Evolutionary conservation across 2,329 filamentous ascomycete genomes (phyloP).

Genomic region (Paracamarosporium sp.): DNA sequence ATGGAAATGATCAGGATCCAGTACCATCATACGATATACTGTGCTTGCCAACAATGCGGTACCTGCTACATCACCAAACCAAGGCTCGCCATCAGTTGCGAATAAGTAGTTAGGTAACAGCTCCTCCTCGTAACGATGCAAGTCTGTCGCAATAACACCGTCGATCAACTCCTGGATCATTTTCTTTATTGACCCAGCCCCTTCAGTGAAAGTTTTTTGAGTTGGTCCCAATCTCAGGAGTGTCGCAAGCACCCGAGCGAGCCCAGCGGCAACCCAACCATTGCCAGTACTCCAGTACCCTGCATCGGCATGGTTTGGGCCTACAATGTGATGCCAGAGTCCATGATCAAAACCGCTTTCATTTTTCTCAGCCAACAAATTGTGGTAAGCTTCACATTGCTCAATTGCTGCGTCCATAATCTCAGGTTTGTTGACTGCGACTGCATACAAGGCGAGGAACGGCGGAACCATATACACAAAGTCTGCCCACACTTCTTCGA

Average conservation of each 20-base stretch:
- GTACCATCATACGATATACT: slow-evolving; percentile 52
- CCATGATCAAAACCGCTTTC: slow-evolving; percentile 17
- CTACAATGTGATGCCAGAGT: slow-evolving; percentile 56
- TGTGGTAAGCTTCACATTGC: slow-evolving; percentile 51
- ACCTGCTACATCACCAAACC: slow-evolving; percentile 57
- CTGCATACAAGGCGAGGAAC: slow-evolving; percentile 56
- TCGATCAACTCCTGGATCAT: slow-evolving; percentile 49
- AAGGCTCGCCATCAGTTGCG: slow-evolving; percentile 36
- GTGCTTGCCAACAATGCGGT: slow-evolving; percentile 54
- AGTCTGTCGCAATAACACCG: slow-evolving; percentile 40
- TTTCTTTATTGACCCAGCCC: slow-evolving; percentile 29
- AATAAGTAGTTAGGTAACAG: slow-evolving; percentile 57
- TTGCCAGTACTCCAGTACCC: slow-evolving; percentile 57
- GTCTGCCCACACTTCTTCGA: slow-evolving; percentile 56
- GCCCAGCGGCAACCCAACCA: slow-evolving; percentile 56
- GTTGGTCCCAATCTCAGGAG: slow-evolving; percentile 33
- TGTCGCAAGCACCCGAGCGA: slow-evolving; percentile 55
- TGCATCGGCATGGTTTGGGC: slow-evolving; percentile 37
- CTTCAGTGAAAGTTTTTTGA: slow-evolving; percentile 9
- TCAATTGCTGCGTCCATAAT: slow-evolving; percentile 45
- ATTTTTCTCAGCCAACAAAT: slow-evolving; percentile 40
- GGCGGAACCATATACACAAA: slow-evolving; percentile 59
- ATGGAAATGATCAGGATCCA: slow-evolving; percentile 45
- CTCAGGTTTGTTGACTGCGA: slow-evolving; percentile 41
- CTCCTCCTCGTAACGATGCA: slow-evolving; percentile 34